Conservation (phyloP, 176 grass and related monocot genomes). For the Musa troglodytarum region DNA sequence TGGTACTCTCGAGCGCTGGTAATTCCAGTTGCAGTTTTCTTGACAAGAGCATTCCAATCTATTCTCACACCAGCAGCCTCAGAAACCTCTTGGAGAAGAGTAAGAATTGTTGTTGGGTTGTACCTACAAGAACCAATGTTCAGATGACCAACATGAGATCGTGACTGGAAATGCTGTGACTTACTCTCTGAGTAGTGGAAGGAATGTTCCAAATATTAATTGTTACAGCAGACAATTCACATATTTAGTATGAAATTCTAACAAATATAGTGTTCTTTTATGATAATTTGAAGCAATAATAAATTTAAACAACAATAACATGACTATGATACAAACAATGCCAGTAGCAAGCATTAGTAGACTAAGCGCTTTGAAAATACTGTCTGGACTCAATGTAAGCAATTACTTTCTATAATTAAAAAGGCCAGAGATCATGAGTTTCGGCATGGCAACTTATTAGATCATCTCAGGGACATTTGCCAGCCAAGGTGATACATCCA, state of each 20-base stretch:
- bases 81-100: constrained; percentile 64
- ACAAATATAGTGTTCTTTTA: not conserved
- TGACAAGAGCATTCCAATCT: constrained; percentile 64
- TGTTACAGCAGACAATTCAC: not conserved
- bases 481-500: too few relatives aligned
- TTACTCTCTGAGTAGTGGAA: not conserved
- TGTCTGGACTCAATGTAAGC: too few relatives aligned
- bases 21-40: constrained; percentile 70
- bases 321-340: too few relatives aligned
- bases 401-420: too few relatives aligned
- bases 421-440: too few relatives aligned
- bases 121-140: constrained; percentile 35
- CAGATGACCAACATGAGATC: not conserved
- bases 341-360: too few relatives aligned
- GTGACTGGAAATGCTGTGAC: not conserved
- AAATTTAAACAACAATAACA: too few relatives aligned
- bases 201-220: not conserved
- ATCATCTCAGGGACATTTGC: too few relatives aligned
- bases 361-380: too few relatives aligned
- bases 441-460: too few relatives aligned
- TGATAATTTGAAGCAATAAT: too few relatives aligned
- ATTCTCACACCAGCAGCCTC: constrained; percentile 39
- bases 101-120: constrained; percentile 55
- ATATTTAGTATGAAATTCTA: not conserved
- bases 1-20: constrained; percentile 77